These are phyloP conservation scores for Pistacia atlantica DNA, from an alignment of 345 rosid genomes.

Conservation along the genomic window DNA sequence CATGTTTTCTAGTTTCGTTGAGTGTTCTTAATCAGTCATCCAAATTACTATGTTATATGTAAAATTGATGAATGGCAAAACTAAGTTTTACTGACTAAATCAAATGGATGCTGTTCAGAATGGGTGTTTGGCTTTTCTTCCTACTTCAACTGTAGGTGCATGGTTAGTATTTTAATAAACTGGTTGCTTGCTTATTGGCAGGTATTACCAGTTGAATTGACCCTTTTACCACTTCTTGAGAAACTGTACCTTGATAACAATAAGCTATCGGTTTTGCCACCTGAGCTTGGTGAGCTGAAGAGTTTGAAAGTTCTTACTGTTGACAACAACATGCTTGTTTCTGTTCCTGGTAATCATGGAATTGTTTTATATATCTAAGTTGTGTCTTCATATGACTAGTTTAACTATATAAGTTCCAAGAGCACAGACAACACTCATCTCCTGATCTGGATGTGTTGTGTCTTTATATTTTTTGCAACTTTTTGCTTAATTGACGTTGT, in stretches of 20 bases:
- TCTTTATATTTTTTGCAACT: background rate
- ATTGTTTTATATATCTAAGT: conserved; percentile 8
- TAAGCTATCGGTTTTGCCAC: conserved; percentile 75
- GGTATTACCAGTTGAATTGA: conserved; percentile 83
- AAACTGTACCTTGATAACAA: conserved; percentile 89
- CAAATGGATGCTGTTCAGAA: background rate
- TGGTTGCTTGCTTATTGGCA: conserved; percentile 28
- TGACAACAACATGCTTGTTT: conserved; percentile 75
- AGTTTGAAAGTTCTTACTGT: conserved; percentile 73
- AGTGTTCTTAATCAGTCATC: too few relatives aligned
- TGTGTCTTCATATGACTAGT: conserved; percentile 6
- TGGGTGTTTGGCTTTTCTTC: background rate
- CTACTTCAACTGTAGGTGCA: background rate
- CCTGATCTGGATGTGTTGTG: background rate
- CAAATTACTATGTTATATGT: too few relatives aligned
- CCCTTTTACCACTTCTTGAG: conserved; percentile 80
- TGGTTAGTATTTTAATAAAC: conserved; percentile 1
- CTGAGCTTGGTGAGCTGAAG: conserved; percentile 83
- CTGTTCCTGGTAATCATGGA: conserved; percentile 82
- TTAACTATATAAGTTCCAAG: background rate
- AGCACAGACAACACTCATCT: background rate
- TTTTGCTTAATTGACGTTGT: conserved; percentile 27
- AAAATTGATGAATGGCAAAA: too few relatives aligned
- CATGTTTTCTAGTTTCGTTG: too few relatives aligned
- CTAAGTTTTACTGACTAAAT: background rate